Base-by-base conservation (phyloP, 305 asterid genomes). In the Fraxinus dipetala region DNA sequence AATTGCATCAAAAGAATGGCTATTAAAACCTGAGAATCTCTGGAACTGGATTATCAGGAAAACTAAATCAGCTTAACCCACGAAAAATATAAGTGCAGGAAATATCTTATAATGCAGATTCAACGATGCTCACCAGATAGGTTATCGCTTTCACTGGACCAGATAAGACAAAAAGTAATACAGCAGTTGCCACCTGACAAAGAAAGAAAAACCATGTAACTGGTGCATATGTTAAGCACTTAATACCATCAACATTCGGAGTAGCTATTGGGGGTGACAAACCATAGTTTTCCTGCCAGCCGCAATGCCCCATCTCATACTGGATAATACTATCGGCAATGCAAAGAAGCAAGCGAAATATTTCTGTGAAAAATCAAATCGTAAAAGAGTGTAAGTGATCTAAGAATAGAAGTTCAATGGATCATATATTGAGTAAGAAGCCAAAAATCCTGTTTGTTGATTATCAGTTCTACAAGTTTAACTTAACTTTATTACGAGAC, bases 201-300 rank as follows among this genome's bases (percentile, higher is more conserved):
- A 34, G 78, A 87, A 20, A 73, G 84, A 77, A 81, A 48, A 79
- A 77, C 59, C 43, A 79, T n/a, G 51, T 31, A 67, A 80, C 24
- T 59, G 48, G 40, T 70, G 35, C 59, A 65, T 45, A 67, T 48
- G 14, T 48, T 70, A 51, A 83, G 14, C 32, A 40, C 32, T 65
- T 30, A 78, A 26, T 18, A 78, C 34, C 4, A 75, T 72, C 72
- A 61, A 24, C 32, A 59, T 82, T 28, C 24, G 13, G 8, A 76
- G 45, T 56, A 84, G 72, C 22, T 11, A 16, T 3, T 61, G 11
- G 73, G 45, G 30, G 63, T 38, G 32, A 48, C 84, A 76, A 83
- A 96, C 99, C 98, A 96, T 94, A 78, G 97, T 94, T 89, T 94
- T 96, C 86, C 99, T 90, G 36, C 97, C 99, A 78, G 98, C 98